phyloP scores from a whole-genome alignment of 1,284 basidiomycete genomes.

The Chiua sp. region DNA sequence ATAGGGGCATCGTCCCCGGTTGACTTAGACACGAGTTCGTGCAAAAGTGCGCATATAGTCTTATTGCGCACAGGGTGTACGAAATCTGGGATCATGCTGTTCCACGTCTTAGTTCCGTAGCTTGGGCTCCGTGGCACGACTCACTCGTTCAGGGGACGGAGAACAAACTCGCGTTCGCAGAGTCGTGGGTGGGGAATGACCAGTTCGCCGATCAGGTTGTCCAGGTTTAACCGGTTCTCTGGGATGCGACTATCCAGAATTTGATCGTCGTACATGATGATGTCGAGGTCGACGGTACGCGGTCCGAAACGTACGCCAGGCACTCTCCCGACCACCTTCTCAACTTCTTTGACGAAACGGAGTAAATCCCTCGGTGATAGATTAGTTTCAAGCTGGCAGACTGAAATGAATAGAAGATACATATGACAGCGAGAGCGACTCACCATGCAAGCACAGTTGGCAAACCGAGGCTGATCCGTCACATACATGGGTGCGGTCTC shows the following conservation, averaged over 20 bases:
- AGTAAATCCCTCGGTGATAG: constrained; percentile 71
- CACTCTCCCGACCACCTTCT: constrained; percentile 80
- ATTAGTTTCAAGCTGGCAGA: constrained; percentile 55
- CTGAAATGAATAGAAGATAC: not conserved
- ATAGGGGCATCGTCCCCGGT: constrained; percentile 50
- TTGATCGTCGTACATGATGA: constrained; percentile 79
- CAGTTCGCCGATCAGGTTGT: constrained; percentile 67
- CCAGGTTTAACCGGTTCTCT: constrained; percentile 44
- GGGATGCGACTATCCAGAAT: constrained; percentile 63
- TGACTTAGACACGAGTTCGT: constrained; percentile 40
- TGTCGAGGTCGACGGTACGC: constrained; percentile 90
- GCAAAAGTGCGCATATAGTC: constrained; percentile 54
- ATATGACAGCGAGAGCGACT: not conserved
- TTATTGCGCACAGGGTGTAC: constrained; percentile 63
- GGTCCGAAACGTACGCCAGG: constrained; percentile 88
- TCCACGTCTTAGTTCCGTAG: not conserved
- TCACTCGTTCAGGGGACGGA: constrained; percentile 81
- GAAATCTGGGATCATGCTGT: constrained; percentile 74
- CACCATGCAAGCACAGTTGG: constrained; percentile 92
- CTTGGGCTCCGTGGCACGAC: constrained; percentile 33
- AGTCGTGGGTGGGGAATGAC: constrained; percentile 87
- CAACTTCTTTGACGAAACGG: constrained; percentile 75
- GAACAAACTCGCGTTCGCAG: constrained; percentile 89
- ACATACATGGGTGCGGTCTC: constrained; percentile 98
- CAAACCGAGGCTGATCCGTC: constrained; percentile 86